Evolutionary conservation across 176 grass and related monocot genomes (phyloP).

Genomic region (Bonia amplexicaulis): DNA sequence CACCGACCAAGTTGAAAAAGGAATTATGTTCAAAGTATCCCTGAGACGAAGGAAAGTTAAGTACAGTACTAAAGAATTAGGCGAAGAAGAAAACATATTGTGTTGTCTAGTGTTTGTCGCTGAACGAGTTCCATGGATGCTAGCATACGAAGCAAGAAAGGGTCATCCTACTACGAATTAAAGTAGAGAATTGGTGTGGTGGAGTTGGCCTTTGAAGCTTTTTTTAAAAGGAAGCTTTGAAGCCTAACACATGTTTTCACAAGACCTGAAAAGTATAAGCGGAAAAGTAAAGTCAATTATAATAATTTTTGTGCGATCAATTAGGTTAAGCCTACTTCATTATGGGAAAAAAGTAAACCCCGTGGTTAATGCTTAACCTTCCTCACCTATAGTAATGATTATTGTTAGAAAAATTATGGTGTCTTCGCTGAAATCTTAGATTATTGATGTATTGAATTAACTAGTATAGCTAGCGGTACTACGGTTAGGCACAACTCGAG

Average conservation of each 20-base stretch:
- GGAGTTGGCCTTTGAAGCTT: background rate
- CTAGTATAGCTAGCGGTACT: background rate
- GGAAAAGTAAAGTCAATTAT: background rate
- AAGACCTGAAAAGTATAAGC: background rate
- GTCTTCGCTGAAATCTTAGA: background rate
- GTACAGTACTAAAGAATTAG: background rate
- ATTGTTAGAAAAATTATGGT: background rate
- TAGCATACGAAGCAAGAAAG: background rate
- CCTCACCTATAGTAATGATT: background rate
- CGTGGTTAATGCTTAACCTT: background rate
- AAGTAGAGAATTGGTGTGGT: background rate
- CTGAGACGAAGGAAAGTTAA: background rate
- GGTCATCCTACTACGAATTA: background rate
- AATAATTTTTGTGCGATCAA: background rate
- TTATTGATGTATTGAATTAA: background rate
- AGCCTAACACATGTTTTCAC: background rate
- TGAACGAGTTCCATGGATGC: background rate
- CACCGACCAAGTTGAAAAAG: slow-evolving; percentile 31
- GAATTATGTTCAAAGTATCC: background rate
- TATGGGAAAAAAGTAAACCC: background rate
- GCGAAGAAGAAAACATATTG: background rate
- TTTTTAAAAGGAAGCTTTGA: background rate
- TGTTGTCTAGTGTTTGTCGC: background rate
- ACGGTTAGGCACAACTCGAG: background rate
- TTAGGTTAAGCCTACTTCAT: background rate